A percentile compares a stretch with the other conserved stretches of the same genome.
Evolutionary conservation across 495 filamentous ascomycete species (phyloP).

Genomic region (Hyaloscypha hepaticicola): DNA sequence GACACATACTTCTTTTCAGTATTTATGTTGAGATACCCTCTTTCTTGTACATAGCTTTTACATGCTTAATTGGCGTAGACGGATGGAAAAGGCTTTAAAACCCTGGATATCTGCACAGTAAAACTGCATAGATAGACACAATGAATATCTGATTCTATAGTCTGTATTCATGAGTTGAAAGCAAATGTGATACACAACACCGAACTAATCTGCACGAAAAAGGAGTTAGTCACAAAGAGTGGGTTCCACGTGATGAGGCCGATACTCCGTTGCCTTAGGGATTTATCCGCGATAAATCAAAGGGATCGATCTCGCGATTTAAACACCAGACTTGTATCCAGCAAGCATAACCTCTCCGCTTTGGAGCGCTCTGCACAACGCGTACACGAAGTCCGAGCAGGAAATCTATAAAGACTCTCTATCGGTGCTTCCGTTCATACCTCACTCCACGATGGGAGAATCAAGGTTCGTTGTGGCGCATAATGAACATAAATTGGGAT

Average conservation of each 20-base stretch:
- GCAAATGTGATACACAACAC: not conserved
- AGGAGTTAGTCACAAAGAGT: not conserved
- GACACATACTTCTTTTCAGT: not conserved
- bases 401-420: not conserved
- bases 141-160: not conserved
- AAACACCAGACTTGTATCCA: not conserved
- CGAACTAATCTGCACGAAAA: not conserved
- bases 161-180: not conserved
- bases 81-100: not conserved
- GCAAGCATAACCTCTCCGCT: not conserved
- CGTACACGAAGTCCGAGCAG: not conserved
- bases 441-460: constrained; percentile 31
- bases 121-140: not conserved
- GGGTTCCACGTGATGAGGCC: not conserved
- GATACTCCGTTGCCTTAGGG: constrained; percentile 6
- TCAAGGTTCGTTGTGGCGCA: constrained; percentile 29
- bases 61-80: not conserved
- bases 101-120: not conserved
- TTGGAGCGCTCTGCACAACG: not conserved
- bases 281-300: not conserved
- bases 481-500: constrained; percentile 8
- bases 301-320: constrained; percentile 3
- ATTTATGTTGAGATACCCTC: constrained; percentile 20
- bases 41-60: constrained; percentile 28
- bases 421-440: constrained; percentile 1